phyloP scores from a whole-genome alignment of 768 basidiomycete species.

The Psilocybe azurescens region DNA sequence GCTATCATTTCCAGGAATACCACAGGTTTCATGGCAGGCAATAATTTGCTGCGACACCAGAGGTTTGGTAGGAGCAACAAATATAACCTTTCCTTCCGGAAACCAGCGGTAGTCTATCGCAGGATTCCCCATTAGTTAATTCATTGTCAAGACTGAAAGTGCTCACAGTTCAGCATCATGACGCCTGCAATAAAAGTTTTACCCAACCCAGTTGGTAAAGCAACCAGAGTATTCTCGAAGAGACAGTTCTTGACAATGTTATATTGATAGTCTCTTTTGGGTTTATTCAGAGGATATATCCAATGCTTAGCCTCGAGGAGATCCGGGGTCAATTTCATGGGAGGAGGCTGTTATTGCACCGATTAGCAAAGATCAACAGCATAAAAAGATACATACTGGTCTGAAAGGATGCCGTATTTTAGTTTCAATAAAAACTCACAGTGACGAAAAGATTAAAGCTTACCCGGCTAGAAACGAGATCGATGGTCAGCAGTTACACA shows the following conservation, averaged over 20 bases:
- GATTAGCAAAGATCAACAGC: slow-evolving; percentile 4
- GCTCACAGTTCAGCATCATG: slow-evolving; percentile 90
- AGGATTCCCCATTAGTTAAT: slow-evolving; percentile 5
- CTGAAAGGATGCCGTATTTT: slow-evolving; percentile 1
- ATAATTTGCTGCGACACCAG: slow-evolving; percentile 94
- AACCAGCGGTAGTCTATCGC: slow-evolving; percentile 87
- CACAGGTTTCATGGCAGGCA: slow-evolving; percentile 92
- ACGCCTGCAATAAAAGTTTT: slow-evolving; percentile 99
- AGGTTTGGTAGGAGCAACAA: slow-evolving; percentile 96
- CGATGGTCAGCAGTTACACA: neutral
- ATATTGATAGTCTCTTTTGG: slow-evolving; percentile 92
- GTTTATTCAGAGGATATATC: slow-evolving; percentile 89
- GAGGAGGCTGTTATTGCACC: slow-evolving; percentile 53
- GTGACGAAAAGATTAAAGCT: slow-evolving; percentile 30
- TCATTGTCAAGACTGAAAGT: neutral
- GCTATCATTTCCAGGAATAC: slow-evolving; percentile 88
- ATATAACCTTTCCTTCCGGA: slow-evolving; percentile 89
- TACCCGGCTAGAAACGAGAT: slow-evolving; percentile 51
- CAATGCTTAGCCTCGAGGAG: slow-evolving; percentile 83
- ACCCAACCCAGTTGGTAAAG: slow-evolving; percentile 93
- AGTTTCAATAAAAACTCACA: neutral
- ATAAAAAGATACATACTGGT: slow-evolving; percentile 15
- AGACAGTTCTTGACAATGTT: slow-evolving; percentile 88
- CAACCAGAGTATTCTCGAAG: slow-evolving; percentile 93
- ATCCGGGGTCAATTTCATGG: slow-evolving; percentile 82